phyloP scores from a whole-genome alignment of 768 basidiomycete species.

The Podaxis rugospora region DNA sequence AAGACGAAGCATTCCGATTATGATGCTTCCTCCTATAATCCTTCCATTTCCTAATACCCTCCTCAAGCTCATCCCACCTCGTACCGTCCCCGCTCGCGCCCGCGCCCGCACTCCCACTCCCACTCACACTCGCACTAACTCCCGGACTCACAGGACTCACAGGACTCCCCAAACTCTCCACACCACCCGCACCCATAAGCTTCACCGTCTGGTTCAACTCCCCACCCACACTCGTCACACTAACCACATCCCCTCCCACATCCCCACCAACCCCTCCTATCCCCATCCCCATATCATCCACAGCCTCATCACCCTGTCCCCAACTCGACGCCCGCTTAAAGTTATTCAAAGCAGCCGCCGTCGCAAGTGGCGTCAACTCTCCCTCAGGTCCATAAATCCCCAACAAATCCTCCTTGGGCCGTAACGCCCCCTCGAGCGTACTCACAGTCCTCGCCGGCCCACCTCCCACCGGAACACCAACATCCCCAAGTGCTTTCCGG shows the following conservation, averaged over 20 bases:
- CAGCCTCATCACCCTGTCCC: slow-evolving; percentile 45
- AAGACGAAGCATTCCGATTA: not conserved
- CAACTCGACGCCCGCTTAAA: slow-evolving; percentile 58
- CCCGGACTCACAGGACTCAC: not conserved
- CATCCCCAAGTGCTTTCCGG: not conserved
- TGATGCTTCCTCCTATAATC: slow-evolving; percentile 2
- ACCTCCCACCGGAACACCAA: not conserved
- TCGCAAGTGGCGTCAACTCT: not conserved
- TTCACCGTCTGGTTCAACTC: slow-evolving; percentile 29
- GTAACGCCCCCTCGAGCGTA: not conserved
- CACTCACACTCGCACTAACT: not conserved
- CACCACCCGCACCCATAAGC: slow-evolving; percentile 15
- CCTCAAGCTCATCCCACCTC: not conserved
- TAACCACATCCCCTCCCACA: slow-evolving; percentile 20
- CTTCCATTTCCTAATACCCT: not conserved
- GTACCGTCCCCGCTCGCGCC: not conserved
- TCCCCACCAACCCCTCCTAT: slow-evolving; percentile 13
- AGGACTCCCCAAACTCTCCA: slow-evolving; percentile 12
- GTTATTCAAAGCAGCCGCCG: not conserved
- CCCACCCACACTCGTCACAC: slow-evolving; percentile 33
- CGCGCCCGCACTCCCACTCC: not conserved
- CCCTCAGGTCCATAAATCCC: slow-evolving; percentile 6
- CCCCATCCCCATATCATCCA: slow-evolving; percentile 23
- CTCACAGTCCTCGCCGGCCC: slow-evolving; percentile 3
- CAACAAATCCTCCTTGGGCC: not conserved